These are phyloP conservation scores for Russula sp. DNA, from an alignment of 768 basidiomycete genomes.

Conservation along the genomic window DNA sequence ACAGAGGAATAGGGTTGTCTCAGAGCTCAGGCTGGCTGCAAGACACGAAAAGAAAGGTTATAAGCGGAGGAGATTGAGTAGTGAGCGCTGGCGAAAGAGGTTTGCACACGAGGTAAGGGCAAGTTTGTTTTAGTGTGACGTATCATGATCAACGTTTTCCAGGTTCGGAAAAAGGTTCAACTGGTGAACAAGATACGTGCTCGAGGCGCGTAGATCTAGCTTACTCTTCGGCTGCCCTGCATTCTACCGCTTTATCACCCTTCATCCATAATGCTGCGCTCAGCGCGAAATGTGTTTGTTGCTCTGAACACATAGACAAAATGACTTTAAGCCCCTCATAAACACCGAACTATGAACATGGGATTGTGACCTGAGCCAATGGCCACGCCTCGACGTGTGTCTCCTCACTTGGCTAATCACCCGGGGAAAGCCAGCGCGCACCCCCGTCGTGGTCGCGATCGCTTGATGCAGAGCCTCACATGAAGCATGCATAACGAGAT, in stretches of 20 bases:
- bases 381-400: slow-evolving; percentile 1
- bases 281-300: slow-evolving; percentile 1
- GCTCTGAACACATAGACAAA: not conserved
- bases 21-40: slow-evolving; percentile 40
- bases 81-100: slow-evolving; percentile 70
- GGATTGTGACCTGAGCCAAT: not conserved
- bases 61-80: slow-evolving; percentile 65
- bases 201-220: slow-evolving; percentile 50
- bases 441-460: slow-evolving; percentile 19
- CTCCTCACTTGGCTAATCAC: slow-evolving; percentile 12
- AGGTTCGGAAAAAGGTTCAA: slow-evolving; percentile 82
- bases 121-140: slow-evolving; percentile 14
- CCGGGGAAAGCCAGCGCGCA: slow-evolving; percentile 14
- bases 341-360: not conserved
- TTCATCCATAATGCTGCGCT: slow-evolving; percentile 10
- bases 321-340: slow-evolving; percentile 8
- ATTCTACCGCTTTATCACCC: slow-evolving; percentile 2
- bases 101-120: slow-evolving; percentile 69
- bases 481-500: slow-evolving; percentile 14
- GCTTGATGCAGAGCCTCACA: slow-evolving; percentile 12
- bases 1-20: slow-evolving; percentile 45
- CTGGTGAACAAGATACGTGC: slow-evolving; percentile 72
- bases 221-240: slow-evolving; percentile 5
- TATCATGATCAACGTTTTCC: slow-evolving; percentile 21
- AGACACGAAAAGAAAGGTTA: slow-evolving; percentile 81